A percentile compares a stretch with the other conserved stretches of the same genome.
These are phyloP conservation scores for Termitomyces sp. DNA, from an alignment of 768 basidiomycete species.

Conservation along the genomic window DNA sequence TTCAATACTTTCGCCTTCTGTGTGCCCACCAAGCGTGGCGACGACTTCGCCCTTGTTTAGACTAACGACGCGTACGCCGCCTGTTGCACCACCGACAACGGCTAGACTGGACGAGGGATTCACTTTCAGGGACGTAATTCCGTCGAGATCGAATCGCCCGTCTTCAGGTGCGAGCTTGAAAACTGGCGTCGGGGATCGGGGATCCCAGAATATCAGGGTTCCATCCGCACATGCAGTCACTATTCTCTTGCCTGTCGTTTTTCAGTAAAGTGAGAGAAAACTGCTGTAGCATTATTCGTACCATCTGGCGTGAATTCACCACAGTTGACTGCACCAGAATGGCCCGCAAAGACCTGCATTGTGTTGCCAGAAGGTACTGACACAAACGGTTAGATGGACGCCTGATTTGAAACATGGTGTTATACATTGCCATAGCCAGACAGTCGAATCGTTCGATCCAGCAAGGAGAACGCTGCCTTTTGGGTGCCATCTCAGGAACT, in stretches of 20 bases:
- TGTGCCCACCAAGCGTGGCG: constrained; percentile 74
- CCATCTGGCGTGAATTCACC: constrained; percentile 93
- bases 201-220: constrained; percentile 87
- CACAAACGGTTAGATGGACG: background rate
- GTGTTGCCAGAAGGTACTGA: constrained; percentile 91
- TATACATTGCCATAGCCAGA: constrained; percentile 97
- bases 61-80: constrained; percentile 83
- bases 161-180: constrained; percentile 75
- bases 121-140: constrained; percentile 82
- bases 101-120: constrained; percentile 88
- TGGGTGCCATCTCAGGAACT: constrained; percentile 98
- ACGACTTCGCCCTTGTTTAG: constrained; percentile 84
- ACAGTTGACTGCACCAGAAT: constrained; percentile 76
- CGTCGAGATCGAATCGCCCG: constrained; percentile 72
- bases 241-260: constrained; percentile 70
- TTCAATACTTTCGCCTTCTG: constrained; percentile 86
- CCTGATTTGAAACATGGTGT: constrained; percentile 6
- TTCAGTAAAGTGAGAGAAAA: background rate
- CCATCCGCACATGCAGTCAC: constrained; percentile 84
- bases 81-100: constrained; percentile 82
- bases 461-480: constrained; percentile 85
- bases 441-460: constrained; percentile 88
- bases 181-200: constrained; percentile 66
- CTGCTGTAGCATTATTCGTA: constrained; percentile 19
- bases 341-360: constrained; percentile 95